Base-by-base conservation (phyloP, 2,329 filamentous ascomycete genomes). In the Colletotrichum caudatum region DNA sequence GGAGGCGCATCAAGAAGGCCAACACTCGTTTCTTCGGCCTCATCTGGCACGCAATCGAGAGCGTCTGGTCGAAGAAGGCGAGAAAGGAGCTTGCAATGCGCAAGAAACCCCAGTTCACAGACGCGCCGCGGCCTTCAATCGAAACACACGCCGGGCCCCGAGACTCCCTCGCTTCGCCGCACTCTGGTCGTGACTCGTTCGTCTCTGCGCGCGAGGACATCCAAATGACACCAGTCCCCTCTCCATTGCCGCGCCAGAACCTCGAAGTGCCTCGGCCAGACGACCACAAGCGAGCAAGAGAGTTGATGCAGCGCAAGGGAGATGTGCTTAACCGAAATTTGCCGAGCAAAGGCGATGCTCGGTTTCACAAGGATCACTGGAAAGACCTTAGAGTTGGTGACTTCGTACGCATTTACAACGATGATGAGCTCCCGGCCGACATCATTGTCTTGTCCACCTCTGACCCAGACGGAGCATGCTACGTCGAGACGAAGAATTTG, bases 401-500 rank as follows among this genome's bases (percentile, higher is more conserved):
- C 81, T 98, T 97, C 81, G 92, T 99, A 66, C 94, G 97, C 75
- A 89, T 99, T 62, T 98, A 98, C 83, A 98, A 97, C 77, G 93
- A 97, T 75, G 96, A 99, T 78, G 94, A 97, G 76, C 90, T 99
- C 33, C 97, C 96, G 1, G 95, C 96, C 59, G 96, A 99, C 81
- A 86, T 99, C 58, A 92, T 98, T 59, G 93, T 99, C 54, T 84
- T 99, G 33, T 93, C 96, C 2, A 98, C 96, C 0, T 97, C 96
- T 2, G 96, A 98, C 76, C 88, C 92, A 0, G 96, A 99, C 76
- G 96, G 96, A 62, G 94, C 94, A 48, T 99, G 96, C 82, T 99
- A 98, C 77, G 93, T 99, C 29, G 96, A 99, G 82, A 99, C 96
- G 2, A 99, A 98, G 85, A 98, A 97, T 79, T 81, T 99, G 84